Percentiles rank a stretch among this genome's conserved stretches.
Evolutionary conservation across 2,329 filamentous ascomycete genomes (phyloP).

Genomic region (Talaromyces pinophilus): DNA sequence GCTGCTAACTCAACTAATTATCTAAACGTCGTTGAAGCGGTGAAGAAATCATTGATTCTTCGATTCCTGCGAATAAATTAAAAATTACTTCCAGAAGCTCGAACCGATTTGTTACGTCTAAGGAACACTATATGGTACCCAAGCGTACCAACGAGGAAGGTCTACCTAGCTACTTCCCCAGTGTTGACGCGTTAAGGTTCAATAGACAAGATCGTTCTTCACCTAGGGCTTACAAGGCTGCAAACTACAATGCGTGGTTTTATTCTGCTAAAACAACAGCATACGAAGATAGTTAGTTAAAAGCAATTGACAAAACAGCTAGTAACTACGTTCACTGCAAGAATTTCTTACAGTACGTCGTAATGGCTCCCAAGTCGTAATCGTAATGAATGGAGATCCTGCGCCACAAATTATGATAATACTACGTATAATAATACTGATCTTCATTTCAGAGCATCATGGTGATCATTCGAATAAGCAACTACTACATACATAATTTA

Average conservation of each 20-base stretch:
- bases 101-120: background rate
- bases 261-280: background rate
- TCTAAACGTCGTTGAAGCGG: background rate
- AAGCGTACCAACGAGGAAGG: background rate
- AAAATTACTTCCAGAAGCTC: slow-evolving; percentile 6
- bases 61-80: background rate
- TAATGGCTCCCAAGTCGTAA: background rate
- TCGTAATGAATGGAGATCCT: background rate
- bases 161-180: background rate
- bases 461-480: slow-evolving; percentile 1
- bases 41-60: background rate
- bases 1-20: background rate
- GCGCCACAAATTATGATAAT: slow-evolving; percentile 1
- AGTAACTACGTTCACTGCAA: background rate
- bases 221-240: background rate
- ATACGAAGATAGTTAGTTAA: background rate
- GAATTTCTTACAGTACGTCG: background rate
- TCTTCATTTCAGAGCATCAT: background rate
- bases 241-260: background rate
- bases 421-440: background rate
- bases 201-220: slow-evolving; percentile 7
- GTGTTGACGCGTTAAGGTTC: background rate
- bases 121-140: background rate
- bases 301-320: background rate
- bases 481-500: background rate